A percentile compares a stretch with the other conserved stretches of the same genome.
Conservation (phyloP, 2,329 filamentous ascomycete species). For the Huntiella bhutanensis region DNA sequence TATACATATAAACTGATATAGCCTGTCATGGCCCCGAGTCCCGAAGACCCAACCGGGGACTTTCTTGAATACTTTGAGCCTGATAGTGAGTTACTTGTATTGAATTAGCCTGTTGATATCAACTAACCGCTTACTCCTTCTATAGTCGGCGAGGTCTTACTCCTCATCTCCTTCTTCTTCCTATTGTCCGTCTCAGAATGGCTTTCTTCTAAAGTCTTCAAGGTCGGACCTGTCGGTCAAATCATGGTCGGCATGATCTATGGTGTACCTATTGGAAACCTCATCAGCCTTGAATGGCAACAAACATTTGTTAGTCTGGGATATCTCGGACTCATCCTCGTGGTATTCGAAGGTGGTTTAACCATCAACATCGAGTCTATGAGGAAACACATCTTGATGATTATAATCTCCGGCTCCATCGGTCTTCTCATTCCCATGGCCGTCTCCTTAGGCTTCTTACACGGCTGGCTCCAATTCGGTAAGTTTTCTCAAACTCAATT, state of each 20-base stretch:
- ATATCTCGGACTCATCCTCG: constrained; percentile 29
- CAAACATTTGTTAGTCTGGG: constrained; percentile 27
- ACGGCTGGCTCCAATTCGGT: constrained; percentile 23
- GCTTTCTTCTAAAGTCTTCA: constrained; percentile 22
- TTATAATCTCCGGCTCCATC: constrained; percentile 22
- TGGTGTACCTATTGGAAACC: constrained; percentile 25
- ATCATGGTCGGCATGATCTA: constrained; percentile 29
- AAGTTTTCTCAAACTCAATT: neutral
- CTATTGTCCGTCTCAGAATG: constrained; percentile 24
- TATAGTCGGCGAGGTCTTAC: constrained; percentile 22
- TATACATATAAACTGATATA: too few relatives aligned
- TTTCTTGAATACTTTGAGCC: constrained; percentile 24
- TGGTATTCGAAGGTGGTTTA: constrained; percentile 32
- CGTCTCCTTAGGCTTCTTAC: constrained; percentile 24
- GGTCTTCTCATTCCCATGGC: constrained; percentile 28
- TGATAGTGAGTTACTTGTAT: constrained; percentile 16
- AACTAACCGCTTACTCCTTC: neutral
- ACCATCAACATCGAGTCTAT: constrained; percentile 26
- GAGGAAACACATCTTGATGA: constrained; percentile 24
- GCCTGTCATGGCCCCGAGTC: constrained; percentile 5
- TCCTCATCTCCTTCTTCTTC: constrained; percentile 26
- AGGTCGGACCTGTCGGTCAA: constrained; percentile 27
- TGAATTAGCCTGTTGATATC: neutral
- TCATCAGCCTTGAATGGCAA: constrained; percentile 24
- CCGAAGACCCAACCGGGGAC: constrained; percentile 10